Conservation (phyloP, 305 asterid species). For the Fraxinus latifolia region DNA sequence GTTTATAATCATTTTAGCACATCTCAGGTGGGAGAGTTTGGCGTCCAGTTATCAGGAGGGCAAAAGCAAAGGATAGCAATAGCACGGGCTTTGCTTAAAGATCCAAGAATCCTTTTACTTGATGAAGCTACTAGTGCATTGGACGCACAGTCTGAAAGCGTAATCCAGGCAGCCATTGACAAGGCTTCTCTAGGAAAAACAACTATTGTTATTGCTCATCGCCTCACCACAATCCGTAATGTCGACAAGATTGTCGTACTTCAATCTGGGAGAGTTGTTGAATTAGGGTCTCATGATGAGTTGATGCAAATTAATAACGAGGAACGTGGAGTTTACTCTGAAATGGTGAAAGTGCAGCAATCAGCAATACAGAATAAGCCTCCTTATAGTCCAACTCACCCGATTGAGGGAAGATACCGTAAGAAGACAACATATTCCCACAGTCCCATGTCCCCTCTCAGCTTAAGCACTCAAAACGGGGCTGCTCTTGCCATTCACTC, state of each 20-base stretch:
- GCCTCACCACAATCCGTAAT: constrained; percentile 45
- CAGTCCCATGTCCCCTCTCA: constrained; percentile 26
- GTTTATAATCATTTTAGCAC: not conserved
- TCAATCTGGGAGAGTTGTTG: constrained; percentile 52
- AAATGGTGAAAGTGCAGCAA: constrained; percentile 40
- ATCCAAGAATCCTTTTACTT: constrained; percentile 60
- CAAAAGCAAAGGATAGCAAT: constrained; percentile 66
- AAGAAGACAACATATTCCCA: not conserved
- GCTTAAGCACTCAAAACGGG: constrained; percentile 30
- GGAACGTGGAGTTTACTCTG: constrained; percentile 41
- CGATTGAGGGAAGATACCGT: constrained; percentile 19
- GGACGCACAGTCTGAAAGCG: constrained; percentile 55
- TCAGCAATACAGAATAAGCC: constrained; percentile 19
- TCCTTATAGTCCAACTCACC: not conserved
- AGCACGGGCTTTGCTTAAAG: constrained; percentile 58
- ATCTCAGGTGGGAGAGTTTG: constrained; percentile 61
- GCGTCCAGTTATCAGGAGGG: constrained; percentile 64
- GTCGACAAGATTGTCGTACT: constrained; percentile 51
- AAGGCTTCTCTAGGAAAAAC: constrained; percentile 54
- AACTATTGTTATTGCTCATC: constrained; percentile 54
- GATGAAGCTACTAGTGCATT: constrained; percentile 74
- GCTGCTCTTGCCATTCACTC: constrained; percentile 45
- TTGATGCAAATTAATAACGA: constrained; percentile 37
- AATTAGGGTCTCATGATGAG: constrained; percentile 48
- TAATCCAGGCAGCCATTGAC: constrained; percentile 58